A percentile compares a stretch with the other conserved stretches of the same genome.
Evolutionary conservation across 2,329 filamentous ascomycete species (phyloP).

Genomic region (Penicillium sp.): DNA sequence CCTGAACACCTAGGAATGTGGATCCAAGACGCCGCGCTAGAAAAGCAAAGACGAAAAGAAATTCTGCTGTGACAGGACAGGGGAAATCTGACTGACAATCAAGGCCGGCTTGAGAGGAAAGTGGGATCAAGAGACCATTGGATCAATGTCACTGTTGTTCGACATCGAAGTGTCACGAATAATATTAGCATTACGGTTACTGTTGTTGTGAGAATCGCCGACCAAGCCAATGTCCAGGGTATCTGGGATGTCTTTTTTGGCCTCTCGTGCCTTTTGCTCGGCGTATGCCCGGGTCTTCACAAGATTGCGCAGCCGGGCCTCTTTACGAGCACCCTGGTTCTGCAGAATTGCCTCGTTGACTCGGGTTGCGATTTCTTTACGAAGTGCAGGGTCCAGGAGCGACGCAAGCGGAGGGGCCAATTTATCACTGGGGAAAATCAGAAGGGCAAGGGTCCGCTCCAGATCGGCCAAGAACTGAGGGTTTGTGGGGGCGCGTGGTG

Average conservation of each 20-base stretch:
- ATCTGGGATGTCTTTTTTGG: constrained; percentile 48
- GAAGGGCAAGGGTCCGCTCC: constrained; percentile 86
- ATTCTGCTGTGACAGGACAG: neutral
- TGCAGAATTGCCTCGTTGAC: constrained; percentile 87
- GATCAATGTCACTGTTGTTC: constrained; percentile 41
- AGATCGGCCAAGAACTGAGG: constrained; percentile 79
- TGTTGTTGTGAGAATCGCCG: constrained; percentile 22
- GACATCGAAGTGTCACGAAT: constrained; percentile 42
- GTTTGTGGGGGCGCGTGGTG: constrained; percentile 79
- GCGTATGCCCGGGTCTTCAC: constrained; percentile 83
- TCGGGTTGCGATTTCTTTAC: constrained; percentile 76
- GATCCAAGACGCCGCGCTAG: constrained; percentile 27
- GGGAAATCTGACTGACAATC: neutral
- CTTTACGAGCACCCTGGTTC: constrained; percentile 68
- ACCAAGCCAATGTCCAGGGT: constrained; percentile 47
- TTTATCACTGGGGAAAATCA: constrained; percentile 82
- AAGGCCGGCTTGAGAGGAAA: neutral
- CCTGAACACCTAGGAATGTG: constrained; percentile 2
- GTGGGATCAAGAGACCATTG: constrained; percentile 38
- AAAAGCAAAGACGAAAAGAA: constrained; percentile 1
- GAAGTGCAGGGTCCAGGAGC: constrained; percentile 74
- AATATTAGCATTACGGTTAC: constrained; percentile 27
- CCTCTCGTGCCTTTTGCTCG: constrained; percentile 57
- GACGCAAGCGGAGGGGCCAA: constrained; percentile 72
- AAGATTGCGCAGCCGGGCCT: constrained; percentile 78